Evolutionary conservation across 2,329 filamentous ascomycete genomes (phyloP), one percentile per base, ranked within the genome.

Genomic region (Stachybotrys chartarum): DNA sequence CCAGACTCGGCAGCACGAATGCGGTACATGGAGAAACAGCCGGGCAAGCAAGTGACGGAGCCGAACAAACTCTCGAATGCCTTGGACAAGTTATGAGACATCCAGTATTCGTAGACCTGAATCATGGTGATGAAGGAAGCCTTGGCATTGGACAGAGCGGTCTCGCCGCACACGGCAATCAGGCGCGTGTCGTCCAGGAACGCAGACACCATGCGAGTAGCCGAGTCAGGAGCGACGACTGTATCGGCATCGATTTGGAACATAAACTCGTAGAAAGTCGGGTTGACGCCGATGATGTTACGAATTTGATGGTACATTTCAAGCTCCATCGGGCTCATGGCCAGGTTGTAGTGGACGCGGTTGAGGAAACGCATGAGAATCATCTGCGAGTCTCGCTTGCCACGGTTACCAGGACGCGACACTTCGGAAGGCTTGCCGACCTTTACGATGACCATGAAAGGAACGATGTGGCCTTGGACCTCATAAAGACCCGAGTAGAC

Each of bases 61-160:
- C 93, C 94, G 68, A 99, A 99, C 65, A 99, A 80, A 75, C 89
- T 94, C 74, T 97, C 93, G 70, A 99, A 99, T 12, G 93, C 94
- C 76, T 99, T 97, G 63, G 90, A 87, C 63, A 99, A 75, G 70
- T 97, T 96, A 79, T 99, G 93, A 53, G 93, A 97, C 66, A 99
- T 99, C 78, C 92, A 99, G 80, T 99, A 99, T 74, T 99, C 93
- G 79, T 97, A 99, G 39, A 99, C 93, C 74, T 99, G 94, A 70
- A 99, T 99, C 93, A 97, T 97, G 53, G 94, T 99, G 62, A 96
- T 85, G 67, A 95, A 91, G 1, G 93, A 97, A 7, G 88, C 82
- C 72, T 97, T 97, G 57, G 91, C 89, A 68, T 99, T 99, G 59
- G 87, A 92, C 51, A 99, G 79, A 16, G 88, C 88, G 0, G 94